Base-by-base conservation (phyloP, 805 yeast species). In the Sungouiozyma ichnusensis region DNA sequence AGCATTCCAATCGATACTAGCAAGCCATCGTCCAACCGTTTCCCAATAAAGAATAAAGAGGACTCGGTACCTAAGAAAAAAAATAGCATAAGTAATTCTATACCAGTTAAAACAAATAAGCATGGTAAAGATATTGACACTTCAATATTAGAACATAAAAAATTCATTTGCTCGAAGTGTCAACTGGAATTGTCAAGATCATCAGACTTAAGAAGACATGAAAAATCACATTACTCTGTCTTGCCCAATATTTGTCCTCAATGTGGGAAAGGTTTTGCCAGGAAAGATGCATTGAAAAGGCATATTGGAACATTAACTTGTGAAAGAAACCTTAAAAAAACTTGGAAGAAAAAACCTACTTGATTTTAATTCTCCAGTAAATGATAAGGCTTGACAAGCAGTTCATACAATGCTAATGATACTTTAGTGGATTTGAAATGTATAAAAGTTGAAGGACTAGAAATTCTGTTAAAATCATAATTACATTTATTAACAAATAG, bases 191-290 rank as follows among this genome's bases (percentile, higher is more conserved):
- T 83, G 58, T 68, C 81, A 41, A 66, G 92, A 33, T 73, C 82
- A 1, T 72, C 80, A 2, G 90, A 81, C 60, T 67, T 81, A 50
- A 78, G 79, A 55, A 69, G 90, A 43, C 92, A 82, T 54, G 84
- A 79, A 51, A 77, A 82, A 54, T 85, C 81, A 35, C 94, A 83
- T 61, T 62, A 80, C 37, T 55, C 77, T 18, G 75, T 80, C 2
- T 74, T 85, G 7, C 88, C 90, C 1, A 80, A 84, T 54, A 76
- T 81, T 37, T 83, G 94, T 60, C 76, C 79, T 4, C 63, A 69
- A 15, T 83, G 94, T 64, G 85, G 85, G 32, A 83, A 83, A 54
- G 88, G 92, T 0, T 83, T 83, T 68, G 90, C 92, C 2, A 65
- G 94, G 38, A 81, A 81, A 52, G 94, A 83, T 62, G 92, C 92